Evolutionary conservation across 2,329 filamentous ascomycete species (phyloP), one percentile per base, ranked within the genome.

Genomic region (Aspergillus spinulosporus): DNA sequence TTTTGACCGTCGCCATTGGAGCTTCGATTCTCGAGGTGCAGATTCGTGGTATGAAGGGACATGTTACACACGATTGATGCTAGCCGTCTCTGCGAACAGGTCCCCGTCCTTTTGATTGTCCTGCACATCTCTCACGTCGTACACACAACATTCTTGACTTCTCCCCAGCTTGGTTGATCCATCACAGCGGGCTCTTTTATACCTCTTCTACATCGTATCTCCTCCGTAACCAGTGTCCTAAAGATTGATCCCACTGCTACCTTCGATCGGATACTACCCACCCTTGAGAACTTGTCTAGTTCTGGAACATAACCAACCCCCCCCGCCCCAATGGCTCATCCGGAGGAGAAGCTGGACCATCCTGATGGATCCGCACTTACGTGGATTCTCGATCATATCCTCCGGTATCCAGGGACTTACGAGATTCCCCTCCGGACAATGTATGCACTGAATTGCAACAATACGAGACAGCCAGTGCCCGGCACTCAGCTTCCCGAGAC

Each of bases 391-490:
- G 83, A 85, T 56, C 83, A 85, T 67, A 77, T 85, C 56, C 72
- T 86, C 52, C 80, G 81, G 56, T 85, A 87, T 66, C 84, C 84
- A 6, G 80, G 78, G 64, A 82, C 78, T 63, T 87, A 88, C 66
- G 85, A 88, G 64, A 83, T 88, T 34, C 85, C 85, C 15, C 77
- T 88, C 29, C 82, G 85, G 56, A 87, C 84, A 60, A 87, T 88
- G 82, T 88, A 87, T 74, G 81, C 81, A 28, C 77, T 88, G 69
- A 88, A 88, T 67, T 84, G 81, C 59, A 80, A 81, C 14, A 79
- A 83, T 14, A 79, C 72, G 47, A 68, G 72, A 46, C 72, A 73
- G 55, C 69, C 71, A 29, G 60, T 62, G 54, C 63, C 61, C 26
- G 64, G 54, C 49, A 65, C 58, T 31, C 61, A 57, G 53, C 63